phyloP scores from a whole-genome alignment of 1,139 yeast genomes.

The Geotrichum klebahnii region DNA sequence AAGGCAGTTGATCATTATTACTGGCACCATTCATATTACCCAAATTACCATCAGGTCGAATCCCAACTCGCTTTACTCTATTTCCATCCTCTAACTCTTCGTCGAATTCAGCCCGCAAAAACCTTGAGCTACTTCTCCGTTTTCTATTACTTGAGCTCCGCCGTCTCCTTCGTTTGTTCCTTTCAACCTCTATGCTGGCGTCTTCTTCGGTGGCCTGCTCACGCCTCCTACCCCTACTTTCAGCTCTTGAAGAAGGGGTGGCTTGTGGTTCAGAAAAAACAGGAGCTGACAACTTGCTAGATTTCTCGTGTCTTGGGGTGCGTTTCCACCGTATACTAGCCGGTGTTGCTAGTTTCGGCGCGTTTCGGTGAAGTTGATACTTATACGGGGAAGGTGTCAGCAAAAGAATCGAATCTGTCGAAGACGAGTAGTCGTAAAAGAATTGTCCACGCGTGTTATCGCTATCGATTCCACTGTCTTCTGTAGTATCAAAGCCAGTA shows the following conservation, averaged over 20 bases:
- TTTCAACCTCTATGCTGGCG: not conserved
- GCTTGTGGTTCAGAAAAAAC: not conserved
- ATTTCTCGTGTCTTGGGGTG: conserved; percentile 10
- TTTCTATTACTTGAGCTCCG: conserved; percentile 1
- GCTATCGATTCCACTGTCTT: conserved; percentile 6
- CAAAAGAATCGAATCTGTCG: conserved; percentile 13
- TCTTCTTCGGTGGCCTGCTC: not conserved
- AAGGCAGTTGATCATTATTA: not conserved
- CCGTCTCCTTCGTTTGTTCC: not conserved
- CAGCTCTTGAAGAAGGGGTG: conserved; percentile 1
- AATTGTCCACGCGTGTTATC: conserved; percentile 6
- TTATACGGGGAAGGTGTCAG: conserved; percentile 7
- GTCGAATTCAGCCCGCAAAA: not conserved
- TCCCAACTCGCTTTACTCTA: not conserved
- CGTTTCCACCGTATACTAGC: conserved; percentile 6
- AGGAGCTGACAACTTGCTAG: conserved; percentile 8
- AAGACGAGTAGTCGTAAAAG: conserved; percentile 18
- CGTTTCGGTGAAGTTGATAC: not conserved
- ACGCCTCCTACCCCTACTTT: conserved; percentile 1
- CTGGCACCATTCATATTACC: not conserved
- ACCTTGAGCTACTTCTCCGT: conserved; percentile 7
- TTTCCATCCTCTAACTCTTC: not conserved
- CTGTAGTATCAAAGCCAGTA: conserved; percentile 12
- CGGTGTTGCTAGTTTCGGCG: not conserved
- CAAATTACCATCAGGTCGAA: conserved; percentile 4